Conservation (phyloP, 2,329 filamentous ascomycete genomes). For the Dendryphion nanum region DNA sequence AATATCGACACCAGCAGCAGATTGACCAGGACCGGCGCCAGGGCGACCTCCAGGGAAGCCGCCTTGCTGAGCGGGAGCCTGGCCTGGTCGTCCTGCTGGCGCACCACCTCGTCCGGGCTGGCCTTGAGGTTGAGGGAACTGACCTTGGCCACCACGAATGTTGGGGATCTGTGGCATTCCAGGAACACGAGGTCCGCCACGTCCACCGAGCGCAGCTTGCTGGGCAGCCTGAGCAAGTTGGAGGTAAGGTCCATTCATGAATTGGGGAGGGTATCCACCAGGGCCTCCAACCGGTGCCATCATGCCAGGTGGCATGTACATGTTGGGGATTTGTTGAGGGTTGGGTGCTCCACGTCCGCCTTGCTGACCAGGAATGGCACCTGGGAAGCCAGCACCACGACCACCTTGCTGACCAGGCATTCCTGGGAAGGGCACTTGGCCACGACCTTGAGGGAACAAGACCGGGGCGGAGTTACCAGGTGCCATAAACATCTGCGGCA, state of each 20-base stretch:
- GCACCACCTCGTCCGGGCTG: conserved; percentile 32
- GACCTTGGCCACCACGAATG: conserved; percentile 42
- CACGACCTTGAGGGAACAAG: conserved; percentile 57
- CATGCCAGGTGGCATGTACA: conserved; percentile 72
- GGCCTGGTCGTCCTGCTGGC: conserved; percentile 10
- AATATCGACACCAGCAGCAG: conserved; percentile 47
- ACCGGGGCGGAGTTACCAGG: conserved; percentile 71
- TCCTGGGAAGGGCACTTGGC: conserved; percentile 60
- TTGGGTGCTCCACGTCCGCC: conserved; percentile 79
- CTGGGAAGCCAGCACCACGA: conserved; percentile 82
- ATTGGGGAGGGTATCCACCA: conserved; percentile 69
- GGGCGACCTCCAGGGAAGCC: neutral
- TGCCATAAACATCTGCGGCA: conserved; percentile 84
- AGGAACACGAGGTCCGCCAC: conserved; percentile 65
- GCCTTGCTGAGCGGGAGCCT: conserved; percentile 14
- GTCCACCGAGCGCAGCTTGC: conserved; percentile 58
- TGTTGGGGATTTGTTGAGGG: conserved; percentile 78
- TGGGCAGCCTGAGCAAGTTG: conserved; percentile 71
- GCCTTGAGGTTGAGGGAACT: conserved; percentile 40
- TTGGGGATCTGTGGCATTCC: conserved; percentile 42
- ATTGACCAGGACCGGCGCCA: conserved; percentile 5
- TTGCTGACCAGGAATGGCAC: conserved; percentile 76
- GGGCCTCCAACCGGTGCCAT: conserved; percentile 65
- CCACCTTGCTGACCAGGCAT: conserved; percentile 70
- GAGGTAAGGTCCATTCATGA: conserved; percentile 75